phyloP scores from a whole-genome alignment of 768 basidiomycete genomes.

The Lentinula guzmanii region DNA sequence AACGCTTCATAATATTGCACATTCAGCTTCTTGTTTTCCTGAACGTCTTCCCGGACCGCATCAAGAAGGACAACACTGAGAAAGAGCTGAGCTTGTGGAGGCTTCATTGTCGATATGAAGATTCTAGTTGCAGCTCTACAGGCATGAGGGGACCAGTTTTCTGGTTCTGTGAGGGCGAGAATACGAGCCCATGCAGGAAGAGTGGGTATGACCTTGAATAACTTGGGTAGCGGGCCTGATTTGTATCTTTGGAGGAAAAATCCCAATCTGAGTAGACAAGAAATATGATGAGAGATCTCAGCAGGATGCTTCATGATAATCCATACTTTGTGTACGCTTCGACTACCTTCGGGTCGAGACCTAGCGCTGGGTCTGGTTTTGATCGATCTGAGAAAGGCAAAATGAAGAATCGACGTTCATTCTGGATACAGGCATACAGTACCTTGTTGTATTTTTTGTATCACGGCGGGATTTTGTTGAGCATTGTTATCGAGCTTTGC shows the following conservation, averaged over 20 bases:
- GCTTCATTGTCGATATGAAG: constrained; percentile 96
- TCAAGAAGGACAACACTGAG: constrained; percentile 88
- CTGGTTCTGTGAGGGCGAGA: constrained; percentile 86
- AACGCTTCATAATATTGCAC: constrained; percentile 93
- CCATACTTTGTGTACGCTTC: constrained; percentile 90
- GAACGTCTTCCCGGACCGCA: constrained; percentile 85
- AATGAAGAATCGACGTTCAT: background rate
- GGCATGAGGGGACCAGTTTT: constrained; percentile 94
- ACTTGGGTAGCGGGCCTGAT: constrained; percentile 90
- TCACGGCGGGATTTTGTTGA: constrained; percentile 48
- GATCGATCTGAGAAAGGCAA: constrained; percentile 30
- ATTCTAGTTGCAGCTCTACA: constrained; percentile 91
- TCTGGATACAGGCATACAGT: background rate
- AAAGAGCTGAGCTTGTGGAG: constrained; percentile 88
- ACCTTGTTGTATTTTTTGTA: constrained; percentile 62
- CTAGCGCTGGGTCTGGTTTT: constrained; percentile 75
- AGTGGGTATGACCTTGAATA: constrained; percentile 97
- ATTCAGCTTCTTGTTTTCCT: constrained; percentile 79
- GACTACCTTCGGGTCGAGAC: constrained; percentile 87
- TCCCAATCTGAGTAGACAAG: constrained; percentile 58
- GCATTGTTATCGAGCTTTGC: constrained; percentile 71
- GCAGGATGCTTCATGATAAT: background rate
- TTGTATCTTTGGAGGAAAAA: constrained; percentile 82
- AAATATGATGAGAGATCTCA: background rate
- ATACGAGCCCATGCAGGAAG: constrained; percentile 95